Conservation (phyloP, 345 rosid genomes). For the Camelina laxa region DNA sequence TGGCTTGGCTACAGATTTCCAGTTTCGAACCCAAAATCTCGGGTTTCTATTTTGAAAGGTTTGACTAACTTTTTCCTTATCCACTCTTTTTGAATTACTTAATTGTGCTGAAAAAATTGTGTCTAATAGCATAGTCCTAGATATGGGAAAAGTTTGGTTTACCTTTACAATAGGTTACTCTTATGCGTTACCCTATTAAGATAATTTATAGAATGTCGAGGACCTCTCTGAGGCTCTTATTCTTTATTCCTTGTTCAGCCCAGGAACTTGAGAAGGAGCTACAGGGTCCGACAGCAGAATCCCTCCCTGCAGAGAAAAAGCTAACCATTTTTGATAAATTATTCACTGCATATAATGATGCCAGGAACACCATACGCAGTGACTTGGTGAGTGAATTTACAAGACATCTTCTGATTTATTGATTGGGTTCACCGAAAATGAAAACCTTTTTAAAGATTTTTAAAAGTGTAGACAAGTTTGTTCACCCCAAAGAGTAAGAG, state of each 20-base stretch:
- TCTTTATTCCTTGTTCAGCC: conserved; percentile 57
- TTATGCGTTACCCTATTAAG: conserved; percentile 16
- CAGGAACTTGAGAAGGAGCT: conserved; percentile 98
- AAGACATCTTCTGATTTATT: conserved; percentile 4
- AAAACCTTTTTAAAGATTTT: neutral
- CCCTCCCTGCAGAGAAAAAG: conserved; percentile 80
- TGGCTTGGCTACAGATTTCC: conserved; percentile 98
- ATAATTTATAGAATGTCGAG: conserved; percentile 9
- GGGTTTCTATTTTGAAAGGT: conserved; percentile 96
- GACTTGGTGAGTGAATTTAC: conserved; percentile 71
- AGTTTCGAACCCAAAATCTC: conserved; percentile 89
- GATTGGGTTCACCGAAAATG: conserved; percentile 4
- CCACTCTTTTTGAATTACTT: conserved; percentile 10
- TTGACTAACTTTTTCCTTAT: conserved; percentile 12
- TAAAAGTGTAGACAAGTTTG: conserved; percentile 22
- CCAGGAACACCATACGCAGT: conserved; percentile 86
- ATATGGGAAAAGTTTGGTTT: conserved; percentile 18
- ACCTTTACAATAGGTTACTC: conserved; percentile 6
- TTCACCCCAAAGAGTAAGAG: neutral
- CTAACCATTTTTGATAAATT: conserved; percentile 78
- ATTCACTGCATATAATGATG: conserved; percentile 92
- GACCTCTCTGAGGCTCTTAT: conserved; percentile 38
- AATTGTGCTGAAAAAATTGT: conserved; percentile 9
- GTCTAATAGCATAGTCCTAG: conserved; percentile 9
- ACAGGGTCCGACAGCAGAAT: conserved; percentile 71